These are phyloP conservation scores for Magnolia sinica DNA, from an alignment of 164 flowering plant genomes.

Conservation along the genomic window DNA sequence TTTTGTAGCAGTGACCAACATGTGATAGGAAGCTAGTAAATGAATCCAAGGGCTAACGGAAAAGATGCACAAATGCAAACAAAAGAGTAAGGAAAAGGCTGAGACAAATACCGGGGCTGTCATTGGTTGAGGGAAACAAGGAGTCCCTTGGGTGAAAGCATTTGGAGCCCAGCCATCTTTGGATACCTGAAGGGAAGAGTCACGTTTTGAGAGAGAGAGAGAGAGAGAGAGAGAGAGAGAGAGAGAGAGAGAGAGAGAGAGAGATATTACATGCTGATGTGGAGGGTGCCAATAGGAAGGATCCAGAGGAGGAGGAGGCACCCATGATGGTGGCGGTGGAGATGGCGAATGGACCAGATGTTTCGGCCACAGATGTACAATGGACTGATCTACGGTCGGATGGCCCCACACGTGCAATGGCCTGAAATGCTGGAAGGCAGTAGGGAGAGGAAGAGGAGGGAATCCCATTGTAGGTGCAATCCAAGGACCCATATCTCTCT, in stretches of 20 bases:
- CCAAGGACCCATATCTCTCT: constrained; percentile 56
- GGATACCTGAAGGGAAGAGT: background rate
- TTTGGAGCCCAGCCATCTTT: constrained; percentile 33
- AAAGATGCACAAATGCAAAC: background rate
- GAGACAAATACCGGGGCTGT: constrained; percentile 32
- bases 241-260: constrained; percentile 7
- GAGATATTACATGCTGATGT: constrained; percentile 25
- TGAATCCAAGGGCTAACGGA: background rate
- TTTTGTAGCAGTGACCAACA: background rate
- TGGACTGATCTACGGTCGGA: constrained; percentile 62
- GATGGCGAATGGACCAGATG: constrained; percentile 40
- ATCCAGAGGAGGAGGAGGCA: constrained; percentile 24
- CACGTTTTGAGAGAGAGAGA: background rate
- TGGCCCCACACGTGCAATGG: constrained; percentile 99
- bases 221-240: background rate
- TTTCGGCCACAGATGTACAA: constrained; percentile 73
- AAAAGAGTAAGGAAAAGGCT: constrained; percentile 1
- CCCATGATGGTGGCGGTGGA: constrained; percentile 20
- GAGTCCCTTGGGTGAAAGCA: constrained; percentile 50
- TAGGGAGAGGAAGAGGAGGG: constrained; percentile 49
- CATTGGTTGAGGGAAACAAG: constrained; percentile 54
- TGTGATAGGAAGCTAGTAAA: background rate
- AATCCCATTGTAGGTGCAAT: constrained; percentile 64
- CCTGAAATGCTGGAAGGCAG: constrained; percentile 38
- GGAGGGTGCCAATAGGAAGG: constrained; percentile 61